A percentile compares a stretch with the other conserved stretches of the same genome.
Evolutionary conservation across 129 eudicot species (phyloP).

Genomic region (Saussurea involucrata): DNA sequence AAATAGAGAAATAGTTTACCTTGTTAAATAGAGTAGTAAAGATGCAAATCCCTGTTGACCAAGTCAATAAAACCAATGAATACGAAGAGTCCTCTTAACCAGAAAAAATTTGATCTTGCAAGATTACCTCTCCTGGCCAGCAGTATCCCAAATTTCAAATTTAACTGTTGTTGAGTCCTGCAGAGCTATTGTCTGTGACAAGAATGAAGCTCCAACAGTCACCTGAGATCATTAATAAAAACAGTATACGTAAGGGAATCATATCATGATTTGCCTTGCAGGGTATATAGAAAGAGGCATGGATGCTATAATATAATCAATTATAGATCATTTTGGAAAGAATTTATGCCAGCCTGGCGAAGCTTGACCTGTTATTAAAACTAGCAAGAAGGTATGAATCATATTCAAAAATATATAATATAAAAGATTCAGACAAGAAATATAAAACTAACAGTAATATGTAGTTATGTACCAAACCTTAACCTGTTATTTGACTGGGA

Average conservation of each 20-base stretch:
- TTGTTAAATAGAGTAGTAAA: background rate
- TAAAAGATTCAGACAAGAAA: background rate
- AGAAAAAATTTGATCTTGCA: background rate
- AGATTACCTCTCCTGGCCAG: slow-evolving; percentile 94
- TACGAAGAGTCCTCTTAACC: background rate
- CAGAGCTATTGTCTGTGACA: slow-evolving; percentile 92
- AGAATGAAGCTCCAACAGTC: slow-evolving; percentile 98
- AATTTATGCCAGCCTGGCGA: background rate
- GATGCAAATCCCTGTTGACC: background rate
- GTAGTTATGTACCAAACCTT: background rate
- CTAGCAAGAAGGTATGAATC: background rate
- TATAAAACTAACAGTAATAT: background rate
- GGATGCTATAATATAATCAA: background rate
- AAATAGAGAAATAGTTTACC: background rate
- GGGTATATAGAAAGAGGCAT: background rate
- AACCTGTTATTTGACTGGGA: background rate
- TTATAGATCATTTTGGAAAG: background rate
- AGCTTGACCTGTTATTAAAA: background rate
- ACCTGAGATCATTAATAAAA: slow-evolving; percentile 45
- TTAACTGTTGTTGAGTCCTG: slow-evolving; percentile 96
- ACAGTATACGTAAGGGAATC: background rate
- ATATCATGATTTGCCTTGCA: background rate
- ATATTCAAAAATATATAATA: background rate
- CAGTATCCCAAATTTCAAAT: slow-evolving; percentile 99
- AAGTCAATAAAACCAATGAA: background rate